Evolutionary conservation across 306 rosid species (phyloP).

Genomic region (Lotus japonicus): DNA sequence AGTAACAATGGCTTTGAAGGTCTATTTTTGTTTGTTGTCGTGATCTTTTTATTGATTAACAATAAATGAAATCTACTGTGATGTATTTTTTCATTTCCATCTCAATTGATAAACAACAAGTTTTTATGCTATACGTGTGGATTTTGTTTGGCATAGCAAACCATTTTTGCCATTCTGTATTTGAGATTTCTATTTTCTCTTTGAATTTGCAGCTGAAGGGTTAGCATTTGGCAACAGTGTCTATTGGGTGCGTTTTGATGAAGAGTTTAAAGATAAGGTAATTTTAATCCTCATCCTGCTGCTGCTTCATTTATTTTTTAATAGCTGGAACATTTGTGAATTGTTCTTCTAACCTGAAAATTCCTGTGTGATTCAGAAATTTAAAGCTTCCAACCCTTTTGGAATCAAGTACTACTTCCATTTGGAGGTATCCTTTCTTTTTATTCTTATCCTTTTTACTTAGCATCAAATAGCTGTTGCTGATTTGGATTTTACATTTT

Average conservation of each 20-base stretch:
- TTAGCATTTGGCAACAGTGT: constrained; percentile 81
- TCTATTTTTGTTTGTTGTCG: not conserved
- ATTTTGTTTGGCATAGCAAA: not conserved
- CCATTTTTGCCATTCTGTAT: constrained; percentile 24
- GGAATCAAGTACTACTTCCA: constrained; percentile 92
- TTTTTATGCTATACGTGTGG: not conserved
- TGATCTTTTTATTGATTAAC: not conserved
- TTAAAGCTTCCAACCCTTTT: constrained; percentile 79
- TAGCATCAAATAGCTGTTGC: not conserved
- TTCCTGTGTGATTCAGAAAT: constrained; percentile 55
- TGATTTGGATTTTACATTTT: constrained; percentile 4
- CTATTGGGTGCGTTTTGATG: constrained; percentile 85
- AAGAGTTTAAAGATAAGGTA: constrained; percentile 82
- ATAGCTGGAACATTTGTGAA: not conserved
- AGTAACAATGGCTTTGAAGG: not conserved
- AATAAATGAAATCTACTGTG: not conserved
- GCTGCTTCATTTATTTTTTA: not conserved
- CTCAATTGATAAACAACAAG: not conserved
- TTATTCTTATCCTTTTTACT: not conserved
- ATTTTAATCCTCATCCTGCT: not conserved
- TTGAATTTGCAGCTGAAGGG: constrained; percentile 74
- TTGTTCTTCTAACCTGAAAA: constrained; percentile 16
- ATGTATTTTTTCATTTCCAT: not conserved
- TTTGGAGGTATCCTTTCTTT: constrained; percentile 60
- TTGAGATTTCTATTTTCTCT: constrained; percentile 24